Conservation (phyloP, 1,284 basidiomycete species). For the Termitomyces sp. region DNA sequence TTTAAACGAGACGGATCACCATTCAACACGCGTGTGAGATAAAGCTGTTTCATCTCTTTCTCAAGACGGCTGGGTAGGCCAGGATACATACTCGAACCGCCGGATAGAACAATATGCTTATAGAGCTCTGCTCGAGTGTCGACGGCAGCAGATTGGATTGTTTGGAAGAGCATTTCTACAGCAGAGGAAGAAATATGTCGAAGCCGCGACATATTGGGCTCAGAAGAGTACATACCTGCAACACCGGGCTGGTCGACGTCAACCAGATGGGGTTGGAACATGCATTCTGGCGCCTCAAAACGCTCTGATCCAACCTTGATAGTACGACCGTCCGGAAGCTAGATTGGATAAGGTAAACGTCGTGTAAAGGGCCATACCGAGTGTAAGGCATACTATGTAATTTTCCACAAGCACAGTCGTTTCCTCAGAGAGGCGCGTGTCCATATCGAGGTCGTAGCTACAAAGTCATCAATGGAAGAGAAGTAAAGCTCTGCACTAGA, state of each 20-base stretch:
- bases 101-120: constrained; percentile 97
- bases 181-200: neutral
- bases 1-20: constrained; percentile 85
- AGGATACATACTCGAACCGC: constrained; percentile 98
- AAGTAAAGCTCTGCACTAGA: neutral
- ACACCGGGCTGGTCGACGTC: constrained; percentile 97
- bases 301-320: constrained; percentile 99
- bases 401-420: constrained; percentile 95
- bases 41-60: constrained; percentile 99
- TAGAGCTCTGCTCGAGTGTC: constrained; percentile 91
- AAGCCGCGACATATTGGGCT: neutral
- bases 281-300: constrained; percentile 99
- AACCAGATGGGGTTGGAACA: constrained; percentile 99
- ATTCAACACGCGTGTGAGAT: constrained; percentile 84
- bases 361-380: neutral
- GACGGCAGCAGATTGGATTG: constrained; percentile 89
- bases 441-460: constrained; percentile 93
- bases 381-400: constrained; percentile 69
- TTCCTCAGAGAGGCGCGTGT: constrained; percentile 92
- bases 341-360: neutral
- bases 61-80: constrained; percentile 94
- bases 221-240: constrained; percentile 56
- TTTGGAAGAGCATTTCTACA: constrained; percentile 92
- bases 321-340: constrained; percentile 93
- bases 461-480: neutral